Conservation (phyloP, 129 eudicot species). For the Centaurea solstitialis region DNA sequence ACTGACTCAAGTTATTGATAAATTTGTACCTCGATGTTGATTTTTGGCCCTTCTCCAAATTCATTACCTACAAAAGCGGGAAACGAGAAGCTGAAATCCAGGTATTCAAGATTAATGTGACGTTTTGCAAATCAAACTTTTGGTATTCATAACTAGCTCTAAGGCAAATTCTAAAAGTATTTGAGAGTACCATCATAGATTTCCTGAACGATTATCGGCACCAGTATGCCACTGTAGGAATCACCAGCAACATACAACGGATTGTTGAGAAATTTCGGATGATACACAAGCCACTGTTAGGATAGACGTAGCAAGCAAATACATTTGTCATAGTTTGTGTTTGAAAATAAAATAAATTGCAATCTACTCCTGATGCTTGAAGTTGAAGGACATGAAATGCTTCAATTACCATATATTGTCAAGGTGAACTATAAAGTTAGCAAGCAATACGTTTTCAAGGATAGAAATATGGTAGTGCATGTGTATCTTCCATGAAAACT, state of each 20-base stretch:
- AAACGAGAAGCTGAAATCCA: neutral
- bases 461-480: neutral
- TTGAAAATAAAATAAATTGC: neutral
- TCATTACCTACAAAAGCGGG: constrained; percentile 12
- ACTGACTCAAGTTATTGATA: neutral
- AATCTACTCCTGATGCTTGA: neutral
- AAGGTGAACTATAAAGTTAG: neutral
- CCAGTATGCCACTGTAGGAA: constrained; percentile 11
- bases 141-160: neutral
- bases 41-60: constrained; percentile 7
- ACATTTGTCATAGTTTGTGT: neutral
- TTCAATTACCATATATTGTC: neutral
- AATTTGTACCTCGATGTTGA: constrained; percentile 12
- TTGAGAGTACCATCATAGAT: constrained; percentile 9
- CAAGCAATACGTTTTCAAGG: neutral
- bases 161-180: neutral
- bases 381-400: neutral
- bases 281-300: constrained; percentile 19
- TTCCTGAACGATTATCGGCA: constrained; percentile 16
- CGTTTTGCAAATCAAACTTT: neutral
- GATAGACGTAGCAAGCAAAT: neutral
- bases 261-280: constrained; percentile 21
- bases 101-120: neutral
- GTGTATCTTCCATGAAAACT: neutral
- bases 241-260: constrained; percentile 22